Evolutionary conservation across 495 filamentous ascomycete genomes (phyloP).

Genomic region (Penicillium robsamsonii): DNA sequence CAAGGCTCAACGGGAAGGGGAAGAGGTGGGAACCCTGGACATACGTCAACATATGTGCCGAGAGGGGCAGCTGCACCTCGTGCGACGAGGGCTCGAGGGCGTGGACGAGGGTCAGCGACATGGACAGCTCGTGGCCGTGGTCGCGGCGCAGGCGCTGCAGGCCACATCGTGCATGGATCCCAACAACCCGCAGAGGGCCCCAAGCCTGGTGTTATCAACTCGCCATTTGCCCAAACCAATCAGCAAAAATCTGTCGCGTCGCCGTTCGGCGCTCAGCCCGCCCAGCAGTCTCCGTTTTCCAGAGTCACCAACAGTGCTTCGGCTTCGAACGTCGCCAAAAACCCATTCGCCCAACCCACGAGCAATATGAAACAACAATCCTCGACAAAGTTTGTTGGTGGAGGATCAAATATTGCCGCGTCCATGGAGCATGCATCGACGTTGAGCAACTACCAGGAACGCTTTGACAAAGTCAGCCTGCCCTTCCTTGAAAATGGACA

Average conservation of each 20-base stretch:
- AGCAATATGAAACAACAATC: neutral
- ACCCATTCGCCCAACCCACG: conserved; percentile 4
- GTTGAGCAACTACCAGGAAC: conserved; percentile 35
- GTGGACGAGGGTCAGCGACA: conserved; percentile 28
- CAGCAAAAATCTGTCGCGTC: conserved; percentile 20
- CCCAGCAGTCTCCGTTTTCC: conserved; percentile 24
- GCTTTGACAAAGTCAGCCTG: conserved; percentile 44
- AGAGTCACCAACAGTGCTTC: conserved; percentile 18
- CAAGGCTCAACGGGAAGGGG: conserved; percentile 25
- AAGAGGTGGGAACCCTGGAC: conserved; percentile 27
- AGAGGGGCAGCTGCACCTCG: conserved; percentile 22
- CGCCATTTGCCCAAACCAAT: conserved; percentile 36
- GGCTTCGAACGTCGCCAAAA: conserved; percentile 13
- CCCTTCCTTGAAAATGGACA: neutral
- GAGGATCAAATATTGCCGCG: conserved; percentile 5
- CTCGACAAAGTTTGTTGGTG: neutral
- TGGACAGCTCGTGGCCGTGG: conserved; percentile 20
- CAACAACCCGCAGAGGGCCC: conserved; percentile 13
- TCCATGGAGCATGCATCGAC: conserved; percentile 28
- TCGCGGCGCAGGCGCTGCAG: conserved; percentile 22
- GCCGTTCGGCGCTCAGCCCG: conserved; percentile 18
- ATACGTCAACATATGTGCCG: conserved; percentile 22
- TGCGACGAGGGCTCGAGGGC: conserved; percentile 24
- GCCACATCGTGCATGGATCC: conserved; percentile 13
- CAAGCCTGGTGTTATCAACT: conserved; percentile 11